A percentile compares a stretch with the other conserved stretches of the same genome.
These are phyloP conservation scores for Periconia sp. DNA, from an alignment of 2,329 filamentous ascomycete genomes.

Conservation along the genomic window DNA sequence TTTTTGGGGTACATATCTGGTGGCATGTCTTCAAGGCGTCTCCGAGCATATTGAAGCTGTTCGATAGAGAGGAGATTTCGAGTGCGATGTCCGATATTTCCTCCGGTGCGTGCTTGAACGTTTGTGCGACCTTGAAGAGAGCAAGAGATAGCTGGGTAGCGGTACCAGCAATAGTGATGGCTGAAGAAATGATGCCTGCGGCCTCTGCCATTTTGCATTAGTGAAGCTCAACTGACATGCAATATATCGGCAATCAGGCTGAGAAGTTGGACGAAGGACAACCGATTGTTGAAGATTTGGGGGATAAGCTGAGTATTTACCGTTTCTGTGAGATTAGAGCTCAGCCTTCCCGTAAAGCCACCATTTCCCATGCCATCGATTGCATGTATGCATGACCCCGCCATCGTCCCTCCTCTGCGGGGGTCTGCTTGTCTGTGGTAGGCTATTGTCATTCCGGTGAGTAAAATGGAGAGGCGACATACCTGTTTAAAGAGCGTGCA, in stretches of 20 bases:
- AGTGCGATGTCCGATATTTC: slow-evolving; percentile 20
- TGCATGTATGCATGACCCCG: not conserved
- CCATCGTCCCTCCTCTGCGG: too few species aligned
- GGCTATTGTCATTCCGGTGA: too few species aligned
- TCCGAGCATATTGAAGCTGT: slow-evolving; percentile 6
- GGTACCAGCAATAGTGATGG: slow-evolving; percentile 14
- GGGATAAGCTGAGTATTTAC: not conserved
- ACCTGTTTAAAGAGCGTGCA: too few species aligned
- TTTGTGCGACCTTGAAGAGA: slow-evolving; percentile 16
- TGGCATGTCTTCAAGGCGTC: slow-evolving; percentile 9
- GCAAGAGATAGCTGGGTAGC: slow-evolving; percentile 19
- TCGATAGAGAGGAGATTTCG: slow-evolving; percentile 10
- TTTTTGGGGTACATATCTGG: slow-evolving; percentile 10
- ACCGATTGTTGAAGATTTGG: not conserved
- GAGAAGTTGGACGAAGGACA: not conserved
- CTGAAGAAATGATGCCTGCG: slow-evolving; percentile 3
- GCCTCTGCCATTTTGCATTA: slow-evolving; percentile 11
- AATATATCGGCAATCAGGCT: not conserved
- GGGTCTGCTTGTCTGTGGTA: too few species aligned
- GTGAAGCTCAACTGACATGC: not conserved
- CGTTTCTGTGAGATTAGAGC: not conserved
- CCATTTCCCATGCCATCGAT: not conserved
- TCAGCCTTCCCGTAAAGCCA: too few species aligned
- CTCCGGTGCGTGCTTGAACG: slow-evolving; percentile 16
- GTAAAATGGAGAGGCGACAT: too few species aligned